These are phyloP conservation scores for Punctularia strigosozonata DNA, from an alignment of 768 basidiomycete genomes.

Conservation along the genomic window DNA sequence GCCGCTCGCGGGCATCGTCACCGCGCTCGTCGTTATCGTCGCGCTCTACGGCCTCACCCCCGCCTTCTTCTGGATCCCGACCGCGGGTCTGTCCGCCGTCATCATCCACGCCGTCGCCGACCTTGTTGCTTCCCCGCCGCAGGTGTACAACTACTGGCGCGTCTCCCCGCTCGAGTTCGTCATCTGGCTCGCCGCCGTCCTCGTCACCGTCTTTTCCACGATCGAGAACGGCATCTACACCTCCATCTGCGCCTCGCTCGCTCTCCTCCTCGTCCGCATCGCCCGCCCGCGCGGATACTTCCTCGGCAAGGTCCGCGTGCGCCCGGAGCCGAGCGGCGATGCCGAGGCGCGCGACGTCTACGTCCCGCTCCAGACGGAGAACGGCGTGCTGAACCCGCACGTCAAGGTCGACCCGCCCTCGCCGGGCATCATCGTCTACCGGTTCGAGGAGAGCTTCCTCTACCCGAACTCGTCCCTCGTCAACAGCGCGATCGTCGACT, in stretches of 20 bases:
- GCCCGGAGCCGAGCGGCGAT: conserved; percentile 22
- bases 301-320: conserved; percentile 74
- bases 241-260: conserved; percentile 70
- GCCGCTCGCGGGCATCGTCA: conserved; percentile 77
- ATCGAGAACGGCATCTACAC: conserved; percentile 92
- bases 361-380: conserved; percentile 52
- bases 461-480: conserved; percentile 67
- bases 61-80: conserved; percentile 87
- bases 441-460: conserved; percentile 82
- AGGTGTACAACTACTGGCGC: conserved; percentile 87
- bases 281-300: conserved; percentile 85
- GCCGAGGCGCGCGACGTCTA: conserved; percentile 62
- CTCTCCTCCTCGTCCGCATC: conserved; percentile 72
- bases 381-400: conserved; percentile 52
- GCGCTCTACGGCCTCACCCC: conserved; percentile 90
- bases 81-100: conserved; percentile 74
- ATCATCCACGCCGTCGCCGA: conserved; percentile 91
- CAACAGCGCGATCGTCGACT: conserved; percentile 66
- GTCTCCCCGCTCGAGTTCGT: conserved; percentile 87
- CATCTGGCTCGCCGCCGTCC: conserved; percentile 78
- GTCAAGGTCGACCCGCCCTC: conserved; percentile 67
- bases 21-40: conserved; percentile 81
- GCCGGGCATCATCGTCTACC: conserved; percentile 85
- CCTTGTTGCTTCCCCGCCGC: conserved; percentile 74
- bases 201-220: conserved; percentile 85